Percentiles rank a stretch among this genome's conserved stretches.
Evolutionary conservation across 805 yeast genomes (phyloP).

Genomic region (Clavispora santaluciae): DNA sequence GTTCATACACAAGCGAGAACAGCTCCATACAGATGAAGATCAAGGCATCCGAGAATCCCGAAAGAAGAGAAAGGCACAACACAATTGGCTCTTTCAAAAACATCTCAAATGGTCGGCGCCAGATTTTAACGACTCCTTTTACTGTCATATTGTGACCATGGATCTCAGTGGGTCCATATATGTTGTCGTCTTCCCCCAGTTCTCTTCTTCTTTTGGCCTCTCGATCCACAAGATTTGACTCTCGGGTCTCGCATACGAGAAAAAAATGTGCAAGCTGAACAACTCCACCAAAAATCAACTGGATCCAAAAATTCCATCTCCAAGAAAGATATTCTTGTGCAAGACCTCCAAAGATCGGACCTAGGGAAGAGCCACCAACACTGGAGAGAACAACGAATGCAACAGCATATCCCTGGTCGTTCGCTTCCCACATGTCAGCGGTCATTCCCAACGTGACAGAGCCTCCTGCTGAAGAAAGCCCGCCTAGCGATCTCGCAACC

Average conservation of each 20-base stretch:
- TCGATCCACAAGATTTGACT: constrained; percentile 28
- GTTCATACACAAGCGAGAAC: constrained; percentile 26
- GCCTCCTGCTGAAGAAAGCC: constrained; percentile 30
- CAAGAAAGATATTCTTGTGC: constrained; percentile 16
- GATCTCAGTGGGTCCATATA: constrained; percentile 34
- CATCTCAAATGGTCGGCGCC: constrained; percentile 39
- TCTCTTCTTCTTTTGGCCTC: constrained; percentile 34
- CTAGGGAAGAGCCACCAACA: constrained; percentile 28
- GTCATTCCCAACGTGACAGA: constrained; percentile 31
- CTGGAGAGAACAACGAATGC: constrained; percentile 29
- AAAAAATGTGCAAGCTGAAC: constrained; percentile 30
- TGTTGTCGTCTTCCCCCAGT: constrained; percentile 25
- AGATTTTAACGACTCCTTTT: constrained; percentile 23
- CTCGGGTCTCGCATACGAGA: constrained; percentile 32
- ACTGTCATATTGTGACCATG: constrained; percentile 14
- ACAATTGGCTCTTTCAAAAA: constrained; percentile 36
- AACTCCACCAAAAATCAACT: constrained; percentile 31
- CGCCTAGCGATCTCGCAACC: constrained; percentile 25
- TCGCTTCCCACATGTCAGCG: constrained; percentile 32
- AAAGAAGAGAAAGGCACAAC: constrained; percentile 31
- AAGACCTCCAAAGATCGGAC: constrained; percentile 27
- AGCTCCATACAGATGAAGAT: constrained; percentile 38
- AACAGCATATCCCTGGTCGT: constrained; percentile 28
- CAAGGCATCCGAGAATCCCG: constrained; percentile 39
- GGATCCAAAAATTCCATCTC: constrained; percentile 29